These are phyloP conservation scores for Rutstroemia sp. DNA, from an alignment of 2,329 filamentous ascomycete species.

Conservation along the genomic window DNA sequence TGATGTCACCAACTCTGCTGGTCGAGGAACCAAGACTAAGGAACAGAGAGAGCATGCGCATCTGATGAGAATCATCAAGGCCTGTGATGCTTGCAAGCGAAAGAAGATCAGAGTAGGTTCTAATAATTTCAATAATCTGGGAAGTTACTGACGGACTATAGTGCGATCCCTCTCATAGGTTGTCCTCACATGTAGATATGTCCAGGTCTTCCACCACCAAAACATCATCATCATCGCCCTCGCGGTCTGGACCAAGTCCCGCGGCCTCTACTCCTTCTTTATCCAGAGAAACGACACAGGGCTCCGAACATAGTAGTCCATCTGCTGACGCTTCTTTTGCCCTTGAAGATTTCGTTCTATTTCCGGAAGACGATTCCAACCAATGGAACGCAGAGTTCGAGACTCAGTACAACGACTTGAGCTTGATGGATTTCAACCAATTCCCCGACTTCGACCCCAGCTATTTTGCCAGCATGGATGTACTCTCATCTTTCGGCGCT, in stretches of 20 bases:
- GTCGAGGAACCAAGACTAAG: slow-evolving; percentile 57
- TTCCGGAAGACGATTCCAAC: slow-evolving; percentile 19
- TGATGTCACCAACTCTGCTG: slow-evolving; percentile 56
- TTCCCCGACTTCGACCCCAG: slow-evolving; percentile 6
- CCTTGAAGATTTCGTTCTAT: slow-evolving; percentile 27
- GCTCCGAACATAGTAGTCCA: slow-evolving; percentile 13
- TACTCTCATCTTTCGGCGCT: slow-evolving; percentile 13
- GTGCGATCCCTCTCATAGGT: slow-evolving; percentile 28
- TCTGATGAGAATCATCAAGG: slow-evolving; percentile 59
- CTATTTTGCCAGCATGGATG: background rate
- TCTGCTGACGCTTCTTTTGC: slow-evolving; percentile 13
- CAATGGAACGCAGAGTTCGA: slow-evolving; percentile 18
- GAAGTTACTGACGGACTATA: slow-evolving; percentile 12
- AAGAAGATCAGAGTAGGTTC: slow-evolving; percentile 49
- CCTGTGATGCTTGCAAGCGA: slow-evolving; percentile 53
- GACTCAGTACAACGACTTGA: slow-evolving; percentile 17
- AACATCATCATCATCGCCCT: slow-evolving; percentile 13
- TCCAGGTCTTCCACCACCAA: slow-evolving; percentile 18
- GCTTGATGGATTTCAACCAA: slow-evolving; percentile 22
- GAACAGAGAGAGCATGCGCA: slow-evolving; percentile 61
- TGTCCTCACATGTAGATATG: slow-evolving; percentile 17
- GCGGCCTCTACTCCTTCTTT: slow-evolving; percentile 11
- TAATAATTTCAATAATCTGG: background rate
- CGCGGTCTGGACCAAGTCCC: slow-evolving; percentile 13
- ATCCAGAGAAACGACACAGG: slow-evolving; percentile 11